These are phyloP conservation scores for Tulasnella calospora DNA, from an alignment of 768 basidiomycete genomes.

Conservation along the genomic window DNA sequence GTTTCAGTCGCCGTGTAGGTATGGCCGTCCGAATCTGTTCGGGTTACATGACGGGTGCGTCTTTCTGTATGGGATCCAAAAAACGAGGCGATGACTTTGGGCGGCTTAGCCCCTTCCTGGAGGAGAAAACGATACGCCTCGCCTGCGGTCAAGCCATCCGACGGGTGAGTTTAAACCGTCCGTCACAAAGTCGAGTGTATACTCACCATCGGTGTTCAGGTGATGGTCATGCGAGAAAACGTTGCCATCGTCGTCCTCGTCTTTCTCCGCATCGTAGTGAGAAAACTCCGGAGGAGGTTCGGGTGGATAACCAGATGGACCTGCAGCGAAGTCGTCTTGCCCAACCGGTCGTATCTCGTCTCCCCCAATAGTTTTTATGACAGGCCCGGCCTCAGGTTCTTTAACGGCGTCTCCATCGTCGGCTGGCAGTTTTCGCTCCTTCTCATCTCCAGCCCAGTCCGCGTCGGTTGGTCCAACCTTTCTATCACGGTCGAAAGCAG, in stretches of 20 bases:
- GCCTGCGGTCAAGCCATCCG: too few species aligned
- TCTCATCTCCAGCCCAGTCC: background rate
- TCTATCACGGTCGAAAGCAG: background rate
- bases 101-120: conserved; percentile 47
- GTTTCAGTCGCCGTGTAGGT: conserved; percentile 39
- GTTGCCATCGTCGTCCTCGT: conserved; percentile 45
- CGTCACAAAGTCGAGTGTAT: background rate
- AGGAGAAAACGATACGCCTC: conserved; percentile 72
- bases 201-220: conserved; percentile 57
- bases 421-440: background rate
- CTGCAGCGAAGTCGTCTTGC: background rate
- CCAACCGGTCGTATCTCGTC: background rate
- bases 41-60: conserved; percentile 45
- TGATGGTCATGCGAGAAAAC: conserved; percentile 67
- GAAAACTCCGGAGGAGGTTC: conserved; percentile 54
- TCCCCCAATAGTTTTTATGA: background rate
- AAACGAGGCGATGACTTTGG: conserved; percentile 46
- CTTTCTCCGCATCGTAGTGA: conserved; percentile 59
- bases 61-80: conserved; percentile 55
- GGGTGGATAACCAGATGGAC: background rate
- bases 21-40: background rate
- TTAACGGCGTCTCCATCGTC: background rate
- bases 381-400: background rate
- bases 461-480: background rate
- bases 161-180: background rate